These are phyloP conservation scores for Capsicum chinense DNA, from an alignment of 257 asterid genomes.

Conservation along the genomic window DNA sequence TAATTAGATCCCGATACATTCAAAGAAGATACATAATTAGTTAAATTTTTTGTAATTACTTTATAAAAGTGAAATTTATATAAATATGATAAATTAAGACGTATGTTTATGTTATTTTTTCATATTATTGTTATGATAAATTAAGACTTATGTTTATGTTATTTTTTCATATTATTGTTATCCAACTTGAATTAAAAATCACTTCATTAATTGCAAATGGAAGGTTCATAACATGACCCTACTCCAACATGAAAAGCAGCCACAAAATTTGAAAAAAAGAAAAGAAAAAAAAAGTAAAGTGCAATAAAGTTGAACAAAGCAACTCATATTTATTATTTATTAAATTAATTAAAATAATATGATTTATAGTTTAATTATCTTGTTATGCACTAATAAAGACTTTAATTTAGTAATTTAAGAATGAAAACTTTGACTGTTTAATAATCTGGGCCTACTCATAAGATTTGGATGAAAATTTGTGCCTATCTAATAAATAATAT, in stretches of 20 bases:
- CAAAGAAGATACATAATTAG: too few species aligned
- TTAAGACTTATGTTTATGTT: too few species aligned
- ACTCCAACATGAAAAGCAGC: slow-evolving; percentile 17
- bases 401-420: neutral
- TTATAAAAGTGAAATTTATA: too few species aligned
- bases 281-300: neutral
- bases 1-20: too few species aligned
- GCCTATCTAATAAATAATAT: neutral
- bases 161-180: neutral
- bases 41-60: too few species aligned
- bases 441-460: neutral
- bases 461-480: neutral
- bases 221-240: slow-evolving; percentile 12
- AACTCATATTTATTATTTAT: neutral
- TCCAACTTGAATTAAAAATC: neutral
- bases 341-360: neutral
- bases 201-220: neutral
- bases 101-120: too few species aligned
- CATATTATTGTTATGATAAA: too few species aligned
- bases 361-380: neutral
- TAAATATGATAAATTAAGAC: too few species aligned
- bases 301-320: neutral
- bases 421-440: neutral
- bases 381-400: neutral
- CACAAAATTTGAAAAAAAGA: neutral